Percentiles rank a stretch among this genome's conserved stretches.
These are phyloP conservation scores for Ustilago curta DNA, from an alignment of 1,284 basidiomycete genomes.

Conservation along the genomic window DNA sequence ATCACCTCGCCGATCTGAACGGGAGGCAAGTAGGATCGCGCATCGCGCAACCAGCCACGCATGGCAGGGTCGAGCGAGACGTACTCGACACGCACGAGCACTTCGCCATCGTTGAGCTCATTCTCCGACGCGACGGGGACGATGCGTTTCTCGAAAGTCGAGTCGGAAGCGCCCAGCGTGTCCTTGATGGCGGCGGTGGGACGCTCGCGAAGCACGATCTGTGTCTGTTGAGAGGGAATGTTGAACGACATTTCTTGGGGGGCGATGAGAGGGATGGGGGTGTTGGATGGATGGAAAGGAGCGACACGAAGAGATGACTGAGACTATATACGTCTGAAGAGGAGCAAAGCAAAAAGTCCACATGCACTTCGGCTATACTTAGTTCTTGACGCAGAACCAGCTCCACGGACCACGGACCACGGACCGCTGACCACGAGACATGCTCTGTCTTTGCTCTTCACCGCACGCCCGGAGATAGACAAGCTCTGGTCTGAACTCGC, in stretches of 20 bases:
- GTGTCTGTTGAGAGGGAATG: constrained; percentile 42
- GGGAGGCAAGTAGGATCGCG: constrained; percentile 71
- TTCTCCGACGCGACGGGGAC: constrained; percentile 37
- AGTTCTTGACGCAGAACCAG: neutral
- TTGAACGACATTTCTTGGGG: constrained; percentile 34
- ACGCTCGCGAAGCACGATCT: constrained; percentile 66
- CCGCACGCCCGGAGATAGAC: neutral
- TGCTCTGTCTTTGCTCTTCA: neutral
- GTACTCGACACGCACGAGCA: constrained; percentile 66
- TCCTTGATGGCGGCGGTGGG: constrained; percentile 63
- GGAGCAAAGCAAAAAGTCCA: neutral
- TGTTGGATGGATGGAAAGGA: neutral
- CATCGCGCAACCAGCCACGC: constrained; percentile 82
- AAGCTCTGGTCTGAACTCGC: no score
- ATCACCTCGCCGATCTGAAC: constrained; percentile 85
- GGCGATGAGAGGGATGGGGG: neutral
- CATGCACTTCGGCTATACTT: constrained; percentile 1
- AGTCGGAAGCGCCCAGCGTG: constrained; percentile 45
- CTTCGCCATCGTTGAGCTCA: constrained; percentile 59
- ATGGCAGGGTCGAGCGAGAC: constrained; percentile 72
- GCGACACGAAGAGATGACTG: neutral
- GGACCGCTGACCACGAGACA: neutral
- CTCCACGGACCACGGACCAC: constrained; percentile 3
- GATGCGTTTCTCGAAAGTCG: constrained; percentile 57
- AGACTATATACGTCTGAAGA: neutral